Evolutionary conservation across 345 rosid species (phyloP).

Genomic region (Ceriops tagal): DNA sequence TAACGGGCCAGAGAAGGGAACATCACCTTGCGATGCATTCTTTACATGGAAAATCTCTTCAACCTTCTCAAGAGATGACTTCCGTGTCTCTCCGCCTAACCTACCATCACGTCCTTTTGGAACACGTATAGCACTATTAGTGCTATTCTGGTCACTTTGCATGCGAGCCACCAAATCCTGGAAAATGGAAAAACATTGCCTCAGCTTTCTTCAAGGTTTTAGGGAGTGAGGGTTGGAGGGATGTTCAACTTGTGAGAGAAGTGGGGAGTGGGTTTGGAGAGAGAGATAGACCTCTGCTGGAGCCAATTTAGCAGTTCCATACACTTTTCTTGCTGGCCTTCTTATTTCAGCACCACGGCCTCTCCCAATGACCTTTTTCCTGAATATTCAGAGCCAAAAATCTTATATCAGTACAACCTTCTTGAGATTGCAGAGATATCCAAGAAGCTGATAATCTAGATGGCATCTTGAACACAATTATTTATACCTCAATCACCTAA

Average conservation of each 20-base stretch:
- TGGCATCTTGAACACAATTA: neutral
- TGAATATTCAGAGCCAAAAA: constrained; percentile 29
- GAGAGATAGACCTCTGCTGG: constrained; percentile 60
- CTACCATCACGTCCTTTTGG: constrained; percentile 33
- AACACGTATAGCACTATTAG: constrained; percentile 19
- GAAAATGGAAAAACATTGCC: constrained; percentile 14
- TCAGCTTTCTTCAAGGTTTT: no score
- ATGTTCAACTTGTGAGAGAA: no score
- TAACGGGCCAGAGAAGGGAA: constrained; percentile 84
- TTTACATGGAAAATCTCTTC: constrained; percentile 68
- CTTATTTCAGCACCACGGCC: constrained; percentile 58
- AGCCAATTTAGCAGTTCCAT: constrained; percentile 56
- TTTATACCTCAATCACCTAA: neutral
- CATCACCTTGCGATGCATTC: constrained; percentile 86
- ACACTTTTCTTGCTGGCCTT: constrained; percentile 59
- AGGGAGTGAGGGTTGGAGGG: no score
- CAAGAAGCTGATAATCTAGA: no score
- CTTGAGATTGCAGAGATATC: no score
- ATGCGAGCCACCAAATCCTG: constrained; percentile 53
- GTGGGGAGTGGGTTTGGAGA: neutral
- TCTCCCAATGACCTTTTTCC: constrained; percentile 69
- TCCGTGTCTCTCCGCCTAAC: constrained; percentile 42
- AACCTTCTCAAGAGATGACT: constrained; percentile 40
- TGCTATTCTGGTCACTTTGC: constrained; percentile 34
- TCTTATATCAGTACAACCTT: constrained; percentile 1